Conservation (phyloP, 192 early-diverging fungal genomes). For the Linnemannia zychae region DNA sequence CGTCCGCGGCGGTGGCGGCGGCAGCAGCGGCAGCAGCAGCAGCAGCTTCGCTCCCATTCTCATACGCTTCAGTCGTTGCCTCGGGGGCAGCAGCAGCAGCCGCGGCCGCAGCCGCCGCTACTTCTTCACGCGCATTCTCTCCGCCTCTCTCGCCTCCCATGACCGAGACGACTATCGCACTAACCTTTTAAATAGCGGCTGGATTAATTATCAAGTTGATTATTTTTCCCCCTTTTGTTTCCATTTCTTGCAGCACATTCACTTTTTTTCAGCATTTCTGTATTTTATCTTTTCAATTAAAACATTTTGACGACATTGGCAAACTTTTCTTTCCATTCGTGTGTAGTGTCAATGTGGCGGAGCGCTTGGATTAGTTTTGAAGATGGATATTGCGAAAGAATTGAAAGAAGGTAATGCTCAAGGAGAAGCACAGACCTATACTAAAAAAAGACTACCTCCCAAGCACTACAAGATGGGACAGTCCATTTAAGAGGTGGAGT, state of each 20-base stretch:
- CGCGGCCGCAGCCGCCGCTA: slow-evolving; percentile 12
- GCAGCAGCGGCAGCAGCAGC: slow-evolving; percentile 31
- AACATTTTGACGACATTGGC: not conserved
- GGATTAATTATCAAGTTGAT: no score
- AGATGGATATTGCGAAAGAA: not conserved
- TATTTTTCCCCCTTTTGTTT: not conserved
- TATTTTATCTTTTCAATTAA: not conserved
- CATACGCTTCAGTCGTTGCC: slow-evolving; percentile 42
- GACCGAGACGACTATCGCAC: not conserved
- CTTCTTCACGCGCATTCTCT: slow-evolving; percentile 21
- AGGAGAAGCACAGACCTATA: no score
- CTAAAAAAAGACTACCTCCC: no score
- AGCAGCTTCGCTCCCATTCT: slow-evolving; percentile 18
- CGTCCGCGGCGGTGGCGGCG: slow-evolving; percentile 19
- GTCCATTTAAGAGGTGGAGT: no score
- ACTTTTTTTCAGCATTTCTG: not conserved
- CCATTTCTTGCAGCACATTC: not conserved
- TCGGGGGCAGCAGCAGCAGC: slow-evolving; percentile 28
- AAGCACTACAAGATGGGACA: no score
- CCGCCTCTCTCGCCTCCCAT: slow-evolving; percentile 22
- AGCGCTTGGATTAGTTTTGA: no score
- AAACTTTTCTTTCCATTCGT: no score
- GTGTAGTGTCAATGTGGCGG: no score
- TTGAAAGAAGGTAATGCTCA: not conserved
- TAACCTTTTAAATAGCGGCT: slow-evolving; percentile 9